Evolutionary conservation across 192 early-diverging fungal species (phyloP).

Genomic region (Backusella tuberculispora): DNA sequence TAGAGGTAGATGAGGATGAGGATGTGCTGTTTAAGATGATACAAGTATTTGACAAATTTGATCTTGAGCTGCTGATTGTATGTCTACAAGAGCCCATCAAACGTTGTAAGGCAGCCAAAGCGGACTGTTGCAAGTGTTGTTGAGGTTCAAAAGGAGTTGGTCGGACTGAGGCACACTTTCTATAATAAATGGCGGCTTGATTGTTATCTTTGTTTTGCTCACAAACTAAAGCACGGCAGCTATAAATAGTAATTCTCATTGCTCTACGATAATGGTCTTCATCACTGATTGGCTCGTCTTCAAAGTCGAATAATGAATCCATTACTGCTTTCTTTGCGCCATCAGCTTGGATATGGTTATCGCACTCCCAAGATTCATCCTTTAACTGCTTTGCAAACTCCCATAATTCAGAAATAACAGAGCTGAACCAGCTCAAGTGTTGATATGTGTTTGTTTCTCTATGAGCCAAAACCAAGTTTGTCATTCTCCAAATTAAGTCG

Average conservation of each 20-base stretch:
- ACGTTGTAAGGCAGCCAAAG: slow-evolving; percentile 8
- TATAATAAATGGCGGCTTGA: slow-evolving; percentile 16
- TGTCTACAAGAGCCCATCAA: not conserved
- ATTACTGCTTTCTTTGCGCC: not conserved
- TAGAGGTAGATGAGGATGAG: not conserved
- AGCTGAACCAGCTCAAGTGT: slow-evolving; percentile 12
- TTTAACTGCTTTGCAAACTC: slow-evolving; percentile 25
- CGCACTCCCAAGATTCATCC: slow-evolving; percentile 12
- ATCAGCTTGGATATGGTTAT: not conserved
- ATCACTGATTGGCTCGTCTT: not conserved
- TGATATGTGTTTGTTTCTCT: slow-evolving; percentile 19
- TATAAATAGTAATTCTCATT: slow-evolving; percentile 16
- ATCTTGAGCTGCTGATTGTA: not conserved
- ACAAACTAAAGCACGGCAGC: slow-evolving; percentile 12
- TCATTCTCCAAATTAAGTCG: slow-evolving; percentile 15
- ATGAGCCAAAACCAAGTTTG: slow-evolving; percentile 6
- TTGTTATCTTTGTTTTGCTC: not conserved
- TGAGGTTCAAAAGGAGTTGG: slow-evolving; percentile 15
- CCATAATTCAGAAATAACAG: slow-evolving; percentile 13
- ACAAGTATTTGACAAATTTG: not conserved
- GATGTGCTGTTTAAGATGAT: not conserved
- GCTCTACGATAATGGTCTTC: slow-evolving; percentile 20
- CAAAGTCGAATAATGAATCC: not conserved
- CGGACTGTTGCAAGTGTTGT: slow-evolving; percentile 18
- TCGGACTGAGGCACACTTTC: slow-evolving; percentile 17